phyloP scores from a whole-genome alignment of 1,284 basidiomycete species.

The Fistulinella cinereoalba region DNA sequence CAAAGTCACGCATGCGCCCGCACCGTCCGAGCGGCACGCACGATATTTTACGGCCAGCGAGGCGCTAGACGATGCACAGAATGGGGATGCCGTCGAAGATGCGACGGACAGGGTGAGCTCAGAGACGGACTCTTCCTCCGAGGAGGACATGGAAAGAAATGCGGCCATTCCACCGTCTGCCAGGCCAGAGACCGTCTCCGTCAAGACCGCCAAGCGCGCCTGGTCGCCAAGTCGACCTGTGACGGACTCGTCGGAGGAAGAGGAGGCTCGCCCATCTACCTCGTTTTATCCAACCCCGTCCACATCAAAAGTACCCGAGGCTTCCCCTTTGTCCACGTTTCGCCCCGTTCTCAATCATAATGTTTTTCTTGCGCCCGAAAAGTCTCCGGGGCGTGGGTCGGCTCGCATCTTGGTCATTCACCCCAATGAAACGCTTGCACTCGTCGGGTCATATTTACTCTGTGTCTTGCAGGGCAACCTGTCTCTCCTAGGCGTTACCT shows the following conservation, averaged over 20 bases:
- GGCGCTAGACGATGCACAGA: constrained; percentile 33
- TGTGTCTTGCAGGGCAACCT: constrained; percentile 56
- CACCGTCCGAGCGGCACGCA: constrained; percentile 10
- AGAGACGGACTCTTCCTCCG: constrained; percentile 28
- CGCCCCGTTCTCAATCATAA: constrained; percentile 11
- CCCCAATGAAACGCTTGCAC: constrained; percentile 48
- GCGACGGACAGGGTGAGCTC: constrained; percentile 36
- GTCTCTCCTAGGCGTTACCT: constrained; percentile 46
- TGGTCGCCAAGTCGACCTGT: constrained; percentile 56
- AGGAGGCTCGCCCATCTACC: constrained; percentile 23
- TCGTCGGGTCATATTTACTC: constrained; percentile 57
- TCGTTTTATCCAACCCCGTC: neutral
- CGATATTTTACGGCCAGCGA: constrained; percentile 40
- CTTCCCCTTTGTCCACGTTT: constrained; percentile 19
- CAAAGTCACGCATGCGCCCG: constrained; percentile 13
- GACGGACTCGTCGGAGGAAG: constrained; percentile 48
- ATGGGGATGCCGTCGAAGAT: constrained; percentile 34
- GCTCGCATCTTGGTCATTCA: constrained; percentile 43
- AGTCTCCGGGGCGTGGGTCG: constrained; percentile 1
- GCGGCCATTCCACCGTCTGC: constrained; percentile 8
- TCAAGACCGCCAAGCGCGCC: constrained; percentile 31
- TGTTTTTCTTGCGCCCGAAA: constrained; percentile 8
- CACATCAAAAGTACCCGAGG: constrained; percentile 2
- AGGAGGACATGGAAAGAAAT: constrained; percentile 28
- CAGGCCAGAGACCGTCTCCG: constrained; percentile 5